Percentiles rank a stretch among this genome's conserved stretches.
phyloP scores from a whole-genome alignment of 179 eudicot genomes.

The Nepenthes alata region DNA sequence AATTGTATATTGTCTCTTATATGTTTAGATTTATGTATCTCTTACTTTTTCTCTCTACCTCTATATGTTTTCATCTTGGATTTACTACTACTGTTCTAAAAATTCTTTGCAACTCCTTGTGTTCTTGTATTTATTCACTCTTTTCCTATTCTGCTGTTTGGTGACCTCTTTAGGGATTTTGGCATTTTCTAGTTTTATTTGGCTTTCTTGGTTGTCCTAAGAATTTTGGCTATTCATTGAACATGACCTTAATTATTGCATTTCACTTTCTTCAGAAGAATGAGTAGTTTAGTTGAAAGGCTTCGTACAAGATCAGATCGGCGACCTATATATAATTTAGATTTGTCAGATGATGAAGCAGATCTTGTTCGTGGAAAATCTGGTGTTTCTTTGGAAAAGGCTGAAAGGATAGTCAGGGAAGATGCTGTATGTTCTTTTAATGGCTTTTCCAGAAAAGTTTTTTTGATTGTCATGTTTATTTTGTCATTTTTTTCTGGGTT shows the following conservation, averaged over 20 bases:
- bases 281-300: constrained; percentile 77
- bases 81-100: no score
- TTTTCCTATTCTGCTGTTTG: no score
- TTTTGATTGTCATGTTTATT: neutral
- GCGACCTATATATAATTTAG: constrained; percentile 46
- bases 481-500: neutral
- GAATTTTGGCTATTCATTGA: neutral
- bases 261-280: constrained; percentile 20
- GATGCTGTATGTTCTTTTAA: constrained; percentile 38
- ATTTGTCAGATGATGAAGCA: constrained; percentile 63
- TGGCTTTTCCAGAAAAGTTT: neutral
- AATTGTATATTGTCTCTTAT: neutral
- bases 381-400: constrained; percentile 19
- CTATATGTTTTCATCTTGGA: neutral
- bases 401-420: constrained; percentile 45
- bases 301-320: constrained; percentile 66
- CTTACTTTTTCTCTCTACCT: no score
- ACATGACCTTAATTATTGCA: neutral
- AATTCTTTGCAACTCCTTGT: no score
- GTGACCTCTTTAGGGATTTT: no score
- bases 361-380: constrained; percentile 27
- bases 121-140: no score
- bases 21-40: neutral
- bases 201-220: no score
- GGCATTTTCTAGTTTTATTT: no score